Evolutionary conservation across 306 rosid species (phyloP).

Genomic region (Dicorynia guianensis): DNA sequence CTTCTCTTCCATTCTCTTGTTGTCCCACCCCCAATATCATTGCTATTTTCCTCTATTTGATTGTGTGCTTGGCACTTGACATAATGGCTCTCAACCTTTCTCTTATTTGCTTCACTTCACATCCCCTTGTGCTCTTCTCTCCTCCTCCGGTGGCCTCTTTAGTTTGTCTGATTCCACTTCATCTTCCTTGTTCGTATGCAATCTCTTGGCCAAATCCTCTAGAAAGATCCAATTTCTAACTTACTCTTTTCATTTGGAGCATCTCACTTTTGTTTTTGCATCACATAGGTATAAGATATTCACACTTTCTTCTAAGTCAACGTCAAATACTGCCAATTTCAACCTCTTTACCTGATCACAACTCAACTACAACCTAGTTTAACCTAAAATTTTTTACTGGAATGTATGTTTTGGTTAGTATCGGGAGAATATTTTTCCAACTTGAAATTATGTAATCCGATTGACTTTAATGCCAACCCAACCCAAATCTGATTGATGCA

Average conservation of each 20-base stretch:
- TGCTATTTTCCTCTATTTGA: constrained; percentile 73
- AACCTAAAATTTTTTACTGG: no score
- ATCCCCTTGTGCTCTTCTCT: constrained; percentile 51
- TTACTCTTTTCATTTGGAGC: no score
- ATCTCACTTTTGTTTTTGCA: no score
- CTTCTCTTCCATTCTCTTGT: constrained; percentile 77
- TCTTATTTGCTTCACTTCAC: constrained; percentile 49
- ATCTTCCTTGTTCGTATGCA: constrained; percentile 63
- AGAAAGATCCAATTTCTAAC: no score
- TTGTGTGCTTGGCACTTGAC: constrained; percentile 64
- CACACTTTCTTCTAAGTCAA: constrained; percentile 48
- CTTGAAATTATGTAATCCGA: no score
- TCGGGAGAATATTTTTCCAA: no score
- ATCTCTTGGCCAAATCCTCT: no score
- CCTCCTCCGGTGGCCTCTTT: constrained; percentile 76
- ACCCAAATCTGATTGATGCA: no score
- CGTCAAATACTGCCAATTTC: constrained; percentile 44
- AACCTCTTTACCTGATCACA: no score
- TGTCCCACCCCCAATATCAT: constrained; percentile 80
- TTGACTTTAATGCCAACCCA: no score
- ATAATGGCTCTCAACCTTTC: constrained; percentile 53
- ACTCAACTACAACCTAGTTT: no score
- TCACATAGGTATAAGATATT: constrained; percentile 65
- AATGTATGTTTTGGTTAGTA: no score
- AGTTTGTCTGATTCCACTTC: constrained; percentile 64